These are phyloP conservation scores for Aristolochia californica DNA, from an alignment of 164 flowering plant genomes.

Conservation along the genomic window DNA sequence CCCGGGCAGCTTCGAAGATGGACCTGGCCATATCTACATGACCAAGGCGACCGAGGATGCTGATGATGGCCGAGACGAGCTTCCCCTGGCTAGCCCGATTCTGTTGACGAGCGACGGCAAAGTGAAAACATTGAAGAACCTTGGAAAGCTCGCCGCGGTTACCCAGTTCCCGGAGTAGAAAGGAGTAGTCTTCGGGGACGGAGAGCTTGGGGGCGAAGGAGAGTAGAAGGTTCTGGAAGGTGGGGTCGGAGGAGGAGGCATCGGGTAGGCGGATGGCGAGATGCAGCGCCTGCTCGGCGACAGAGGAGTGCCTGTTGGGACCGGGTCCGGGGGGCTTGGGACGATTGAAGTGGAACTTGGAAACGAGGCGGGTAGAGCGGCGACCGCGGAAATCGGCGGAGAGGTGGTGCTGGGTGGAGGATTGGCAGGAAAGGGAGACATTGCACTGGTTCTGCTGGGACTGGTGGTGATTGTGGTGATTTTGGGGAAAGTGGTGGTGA, in stretches of 20 bases:
- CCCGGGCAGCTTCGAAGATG: slow-evolving; percentile 54
- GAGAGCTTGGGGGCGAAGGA: slow-evolving; percentile 42
- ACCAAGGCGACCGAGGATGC: slow-evolving; percentile 80
- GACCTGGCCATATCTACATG: slow-evolving; percentile 55
- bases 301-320: slow-evolving; percentile 41
- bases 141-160: slow-evolving; percentile 60
- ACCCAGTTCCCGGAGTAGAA: slow-evolving; percentile 73
- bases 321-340: slow-evolving; percentile 27
- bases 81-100: slow-evolving; percentile 65
- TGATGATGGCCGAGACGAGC: slow-evolving; percentile 70
- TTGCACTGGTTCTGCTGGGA: slow-evolving; percentile 18
- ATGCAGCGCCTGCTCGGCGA: slow-evolving; percentile 65
- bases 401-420: slow-evolving; percentile 35
- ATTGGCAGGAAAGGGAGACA: slow-evolving; percentile 26
- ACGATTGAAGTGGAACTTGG: slow-evolving; percentile 75
- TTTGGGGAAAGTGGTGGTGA: slow-evolving; percentile 24
- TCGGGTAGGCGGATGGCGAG: slow-evolving; percentile 17
- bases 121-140: slow-evolving; percentile 57
- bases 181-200: slow-evolving; percentile 73
- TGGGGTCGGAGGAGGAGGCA: slow-evolving; percentile 18
- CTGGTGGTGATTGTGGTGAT: slow-evolving; percentile 14
- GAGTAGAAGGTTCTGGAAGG: slow-evolving; percentile 31
- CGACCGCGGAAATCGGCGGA: slow-evolving; percentile 69
- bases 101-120: slow-evolving; percentile 49
- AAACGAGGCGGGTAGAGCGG: slow-evolving; percentile 80